Evolutionary conservation across 441 rosid genomes (phyloP).

Genomic region (Francoa sonchifolia): DNA sequence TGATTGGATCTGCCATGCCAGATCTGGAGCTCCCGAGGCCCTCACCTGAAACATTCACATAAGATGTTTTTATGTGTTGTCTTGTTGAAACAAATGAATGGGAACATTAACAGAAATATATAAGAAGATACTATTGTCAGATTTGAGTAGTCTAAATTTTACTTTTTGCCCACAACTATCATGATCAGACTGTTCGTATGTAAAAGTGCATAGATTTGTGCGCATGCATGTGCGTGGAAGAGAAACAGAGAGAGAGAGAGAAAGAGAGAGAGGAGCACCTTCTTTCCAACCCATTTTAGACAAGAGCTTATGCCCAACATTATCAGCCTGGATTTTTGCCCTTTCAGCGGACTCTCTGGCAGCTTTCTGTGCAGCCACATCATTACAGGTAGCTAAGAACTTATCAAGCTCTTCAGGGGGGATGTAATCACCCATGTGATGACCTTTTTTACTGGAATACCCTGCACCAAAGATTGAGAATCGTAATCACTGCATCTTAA

Average conservation of each 20-base stretch:
- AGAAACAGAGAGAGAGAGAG: no score
- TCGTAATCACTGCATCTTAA: no score
- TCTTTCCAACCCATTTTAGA: conserved; percentile 99
- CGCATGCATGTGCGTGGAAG: no score
- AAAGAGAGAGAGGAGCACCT: conserved; percentile 33
- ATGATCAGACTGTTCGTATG: no score
- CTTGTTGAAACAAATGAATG: no score
- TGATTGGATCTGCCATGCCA: conserved; percentile 85
- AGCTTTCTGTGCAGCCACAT: conserved; percentile 52
- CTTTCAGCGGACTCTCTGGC: conserved; percentile 61
- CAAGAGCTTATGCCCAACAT: conserved; percentile 85
- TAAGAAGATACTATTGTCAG: no score
- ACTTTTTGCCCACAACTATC: no score
- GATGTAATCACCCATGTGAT: conserved; percentile 98
- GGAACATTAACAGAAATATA: no score
- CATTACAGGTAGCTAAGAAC: conserved; percentile 74
- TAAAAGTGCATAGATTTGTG: no score
- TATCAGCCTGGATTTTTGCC: conserved; percentile 85
- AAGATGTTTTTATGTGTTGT: no score
- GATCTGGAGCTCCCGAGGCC: conserved; percentile 84
- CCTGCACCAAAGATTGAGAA: no score
- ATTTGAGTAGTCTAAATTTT: no score
- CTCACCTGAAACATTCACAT: conserved; percentile 58
- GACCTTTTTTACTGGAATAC: conserved; percentile 54
- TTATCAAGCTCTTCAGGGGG: conserved; percentile 89